Percentiles rank a stretch among this genome's conserved stretches.
Conservation (phyloP, 2,329 filamentous ascomycete genomes). For the Xylariaceae sp. region DNA sequence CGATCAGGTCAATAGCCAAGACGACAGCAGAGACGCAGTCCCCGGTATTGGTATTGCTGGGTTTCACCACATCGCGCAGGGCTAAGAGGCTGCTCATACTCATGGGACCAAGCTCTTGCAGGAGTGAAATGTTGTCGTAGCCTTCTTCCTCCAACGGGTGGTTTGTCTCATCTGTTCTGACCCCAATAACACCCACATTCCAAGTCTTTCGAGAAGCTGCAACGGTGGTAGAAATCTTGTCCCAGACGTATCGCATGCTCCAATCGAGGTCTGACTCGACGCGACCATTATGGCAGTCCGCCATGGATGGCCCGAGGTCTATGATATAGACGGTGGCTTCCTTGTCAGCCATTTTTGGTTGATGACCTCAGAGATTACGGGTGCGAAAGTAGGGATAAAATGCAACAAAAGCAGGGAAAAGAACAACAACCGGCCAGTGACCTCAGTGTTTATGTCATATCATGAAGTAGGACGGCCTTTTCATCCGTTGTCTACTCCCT, state of each 20-base stretch:
- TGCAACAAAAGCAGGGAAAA: too few species aligned
- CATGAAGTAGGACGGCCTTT: too few species aligned
- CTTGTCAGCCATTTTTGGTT: constrained; percentile 74
- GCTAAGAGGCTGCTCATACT: constrained; percentile 63
- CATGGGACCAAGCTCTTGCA: constrained; percentile 61
- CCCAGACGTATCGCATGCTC: constrained; percentile 89
- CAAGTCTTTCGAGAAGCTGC: constrained; percentile 64
- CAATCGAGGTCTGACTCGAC: constrained; percentile 78
- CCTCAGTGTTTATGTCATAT: too few species aligned
- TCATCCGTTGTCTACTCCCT: background rate
- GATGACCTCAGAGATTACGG: background rate
- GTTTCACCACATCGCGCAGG: constrained; percentile 58
- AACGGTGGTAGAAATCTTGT: constrained; percentile 76
- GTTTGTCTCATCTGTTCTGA: constrained; percentile 71
- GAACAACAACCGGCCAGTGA: too few species aligned
- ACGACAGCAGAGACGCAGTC: constrained; percentile 87
- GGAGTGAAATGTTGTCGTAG: constrained; percentile 75
- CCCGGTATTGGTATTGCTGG: constrained; percentile 63
- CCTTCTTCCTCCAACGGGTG: constrained; percentile 63
- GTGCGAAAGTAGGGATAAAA: constrained; percentile 1
- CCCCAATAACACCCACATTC: constrained; percentile 71
- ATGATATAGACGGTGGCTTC: constrained; percentile 90
- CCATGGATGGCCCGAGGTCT: constrained; percentile 85
- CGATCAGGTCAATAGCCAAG: constrained; percentile 82
- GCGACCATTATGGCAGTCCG: constrained; percentile 63